phyloP scores from a whole-genome alignment of 2,329 filamentous ascomycete species.

The Alternaria sp. region DNA sequence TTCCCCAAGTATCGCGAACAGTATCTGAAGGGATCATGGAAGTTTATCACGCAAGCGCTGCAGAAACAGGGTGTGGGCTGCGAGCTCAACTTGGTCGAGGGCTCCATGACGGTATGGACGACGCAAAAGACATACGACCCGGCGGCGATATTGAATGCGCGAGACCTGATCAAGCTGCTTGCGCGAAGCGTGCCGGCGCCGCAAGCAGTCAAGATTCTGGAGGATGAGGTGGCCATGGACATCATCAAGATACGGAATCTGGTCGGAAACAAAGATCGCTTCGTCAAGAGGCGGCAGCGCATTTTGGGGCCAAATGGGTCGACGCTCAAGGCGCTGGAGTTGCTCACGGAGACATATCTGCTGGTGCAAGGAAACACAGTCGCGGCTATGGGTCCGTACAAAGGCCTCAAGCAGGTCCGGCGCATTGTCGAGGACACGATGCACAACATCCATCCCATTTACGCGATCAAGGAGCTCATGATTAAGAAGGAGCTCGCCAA shows the following conservation, averaged over 20 bases:
- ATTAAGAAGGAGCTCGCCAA: constrained; percentile 92
- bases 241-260: constrained; percentile 94
- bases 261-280: constrained; percentile 91
- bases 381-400: constrained; percentile 87
- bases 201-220: constrained; percentile 90
- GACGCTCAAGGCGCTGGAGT: constrained; percentile 91
- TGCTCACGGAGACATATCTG: constrained; percentile 86
- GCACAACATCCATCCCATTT: constrained; percentile 87
- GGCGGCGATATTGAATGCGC: constrained; percentile 88
- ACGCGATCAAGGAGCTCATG: constrained; percentile 96
- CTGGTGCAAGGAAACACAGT: constrained; percentile 98
- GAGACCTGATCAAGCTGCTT: constrained; percentile 92
- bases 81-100: constrained; percentile 91
- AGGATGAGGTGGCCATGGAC: constrained; percentile 90
- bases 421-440: constrained; percentile 90
- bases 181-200: constrained; percentile 85
- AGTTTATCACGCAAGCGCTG: constrained; percentile 83
- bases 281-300: constrained; percentile 91
- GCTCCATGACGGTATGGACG: constrained; percentile 95
- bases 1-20: constrained; percentile 98
- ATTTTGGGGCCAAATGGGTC: constrained; percentile 91
- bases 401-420: constrained; percentile 90
- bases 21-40: constrained; percentile 92
- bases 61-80: constrained; percentile 90
- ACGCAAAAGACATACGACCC: constrained; percentile 92